phyloP scores from a whole-genome alignment of 2,329 filamentous ascomycete species.

The Drechslerella coelobrocha region DNA sequence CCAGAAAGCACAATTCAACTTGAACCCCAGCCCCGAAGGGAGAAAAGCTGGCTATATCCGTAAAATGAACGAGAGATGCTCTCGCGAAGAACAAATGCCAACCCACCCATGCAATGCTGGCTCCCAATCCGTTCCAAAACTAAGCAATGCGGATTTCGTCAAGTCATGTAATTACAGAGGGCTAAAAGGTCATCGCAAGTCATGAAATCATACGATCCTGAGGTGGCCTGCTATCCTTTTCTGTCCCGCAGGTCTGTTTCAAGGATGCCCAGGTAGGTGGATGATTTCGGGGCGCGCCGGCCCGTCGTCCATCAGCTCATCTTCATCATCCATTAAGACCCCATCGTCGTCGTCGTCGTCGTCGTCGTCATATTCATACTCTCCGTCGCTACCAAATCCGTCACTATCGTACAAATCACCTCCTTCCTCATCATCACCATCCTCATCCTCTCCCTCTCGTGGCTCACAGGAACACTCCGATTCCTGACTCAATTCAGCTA shows the following conservation, averaged over 20 bases:
- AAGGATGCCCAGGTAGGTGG: conserved; percentile 45
- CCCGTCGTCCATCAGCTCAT: conserved; percentile 25
- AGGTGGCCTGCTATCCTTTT: not conserved
- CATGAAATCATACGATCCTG: conserved; percentile 13
- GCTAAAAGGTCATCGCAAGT: conserved; percentile 10
- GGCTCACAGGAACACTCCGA: conserved; percentile 43
- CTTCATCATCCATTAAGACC: conserved; percentile 4
- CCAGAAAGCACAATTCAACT: not conserved
- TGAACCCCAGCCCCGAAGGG: not conserved
- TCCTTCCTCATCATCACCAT: conserved; percentile 8
- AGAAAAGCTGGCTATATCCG: not conserved
- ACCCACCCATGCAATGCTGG: conserved; percentile 27
- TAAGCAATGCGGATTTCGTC: conserved; percentile 3
- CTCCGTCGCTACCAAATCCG: conserved; percentile 30
- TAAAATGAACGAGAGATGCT: conserved; percentile 12
- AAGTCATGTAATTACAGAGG: conserved; percentile 1
- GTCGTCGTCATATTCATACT: conserved; percentile 20
- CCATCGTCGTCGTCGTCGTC: conserved; percentile 16
- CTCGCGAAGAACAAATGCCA: conserved; percentile 18
- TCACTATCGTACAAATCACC: conserved; percentile 26
- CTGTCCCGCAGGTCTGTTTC: conserved; percentile 21
- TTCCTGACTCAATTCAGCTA: conserved; percentile 23
- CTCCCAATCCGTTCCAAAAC: conserved; percentile 21
- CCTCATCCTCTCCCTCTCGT: not conserved
- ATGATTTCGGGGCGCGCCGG: conserved; percentile 40